Evolutionary conservation across 2,329 filamentous ascomycete species (phyloP), one percentile per base, ranked within the genome.

Genomic region (Biscogniauxia marginata): DNA sequence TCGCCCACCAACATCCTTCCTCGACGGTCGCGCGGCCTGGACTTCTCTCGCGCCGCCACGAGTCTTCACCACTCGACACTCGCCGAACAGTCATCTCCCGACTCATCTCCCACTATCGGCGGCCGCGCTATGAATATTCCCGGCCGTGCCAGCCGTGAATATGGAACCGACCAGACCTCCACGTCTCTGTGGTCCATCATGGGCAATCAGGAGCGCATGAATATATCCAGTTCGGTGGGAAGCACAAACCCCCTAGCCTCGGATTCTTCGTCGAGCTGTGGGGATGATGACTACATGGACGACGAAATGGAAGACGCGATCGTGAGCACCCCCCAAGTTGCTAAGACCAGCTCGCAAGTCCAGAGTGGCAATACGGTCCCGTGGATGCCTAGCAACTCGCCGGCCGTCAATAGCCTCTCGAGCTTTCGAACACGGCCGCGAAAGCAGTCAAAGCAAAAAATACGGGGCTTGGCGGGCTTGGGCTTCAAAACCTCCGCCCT

Each of bases 1-100:
- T 93, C 91, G 1, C 92, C 93, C 2, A 88, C 90, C 22, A 96
- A 93, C 53, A 89, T 96, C 48, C 82, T 98, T 7, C 93, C 93
- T 18, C 86, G 93, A 62, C 87, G 93, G 59, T 97, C 93, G 24
- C 85, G 93, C 54, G 93, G 93, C 46, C 80, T 97, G 58, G 93
- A 98, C 75, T 98, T 96, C 73, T 93, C 93, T 44, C 84, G 93
- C 64, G 93, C 93, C 9, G 95, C 91, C 60, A 97, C 93, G 9
- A 96, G 93, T 70, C 80, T 99, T 20, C 95, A 98, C 74, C 95
- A 98, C 73, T 97, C 93, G 16, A 98, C 90, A 0, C 83, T 98
- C 7, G 93, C 93, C 54, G 91, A 96, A 65, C 85, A 88, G 71
- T 89, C 90, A 0, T 95, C 90, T 4, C 92, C 93, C 3, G 92